These are phyloP conservation scores for Ophiocytium majus DNA, from an alignment of 352 stramenopile genomes.

Conservation along the genomic window DNA sequence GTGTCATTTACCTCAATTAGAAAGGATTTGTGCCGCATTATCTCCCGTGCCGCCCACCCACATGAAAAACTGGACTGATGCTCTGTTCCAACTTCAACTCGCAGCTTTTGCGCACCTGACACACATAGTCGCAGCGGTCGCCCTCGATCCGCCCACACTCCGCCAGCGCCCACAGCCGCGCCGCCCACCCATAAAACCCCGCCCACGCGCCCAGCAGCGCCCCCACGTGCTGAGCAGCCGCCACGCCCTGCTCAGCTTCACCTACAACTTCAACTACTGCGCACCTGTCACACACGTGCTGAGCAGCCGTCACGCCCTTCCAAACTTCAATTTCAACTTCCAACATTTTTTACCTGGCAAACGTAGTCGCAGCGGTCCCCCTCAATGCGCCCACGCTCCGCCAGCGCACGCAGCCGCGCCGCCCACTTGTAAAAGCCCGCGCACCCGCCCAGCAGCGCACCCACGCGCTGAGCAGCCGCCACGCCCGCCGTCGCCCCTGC, in stretches of 20 bases:
- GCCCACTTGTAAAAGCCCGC: background rate
- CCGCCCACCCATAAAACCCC: background rate
- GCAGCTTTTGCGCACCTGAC: background rate
- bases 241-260: too few relatives aligned
- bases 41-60: background rate
- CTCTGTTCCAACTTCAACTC: background rate
- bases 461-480: background rate
- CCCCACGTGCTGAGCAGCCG: too few relatives aligned
- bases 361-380: slow-evolving; percentile 19
- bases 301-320: too few relatives aligned
- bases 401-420: background rate
- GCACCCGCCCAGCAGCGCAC: background rate
- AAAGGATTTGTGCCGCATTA: background rate
- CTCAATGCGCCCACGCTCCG: background rate
- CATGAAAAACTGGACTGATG: background rate
- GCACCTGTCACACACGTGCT: too few relatives aligned
- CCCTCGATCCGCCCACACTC: background rate
- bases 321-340: too few relatives aligned
- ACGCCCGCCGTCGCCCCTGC: background rate
- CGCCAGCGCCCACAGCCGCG: background rate
- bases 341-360: too few relatives aligned
- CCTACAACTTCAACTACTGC: too few relatives aligned
- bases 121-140: slow-evolving; percentile 17
- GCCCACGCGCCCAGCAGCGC: background rate
- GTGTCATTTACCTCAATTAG: background rate